A percentile compares a stretch with the other conserved stretches of the same genome.
Evolutionary conservation across 1,139 yeast species (phyloP).

Genomic region (Candida labiduridarum): DNA sequence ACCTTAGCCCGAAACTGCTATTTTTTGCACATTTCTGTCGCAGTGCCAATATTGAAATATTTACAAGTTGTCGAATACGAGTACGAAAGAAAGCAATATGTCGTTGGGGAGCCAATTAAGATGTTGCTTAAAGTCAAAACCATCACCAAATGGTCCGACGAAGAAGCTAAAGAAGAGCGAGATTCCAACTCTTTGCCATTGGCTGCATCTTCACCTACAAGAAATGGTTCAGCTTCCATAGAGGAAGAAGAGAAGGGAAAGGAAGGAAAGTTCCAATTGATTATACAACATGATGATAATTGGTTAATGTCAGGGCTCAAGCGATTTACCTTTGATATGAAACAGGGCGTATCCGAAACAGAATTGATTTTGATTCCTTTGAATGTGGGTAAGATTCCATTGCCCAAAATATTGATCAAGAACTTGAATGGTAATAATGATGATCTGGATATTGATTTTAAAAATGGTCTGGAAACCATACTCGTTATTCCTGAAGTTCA

Average conservation of each 20-base stretch:
- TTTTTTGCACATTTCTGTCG: slow-evolving; percentile 48
- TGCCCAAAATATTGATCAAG: slow-evolving; percentile 66
- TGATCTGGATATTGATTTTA: slow-evolving; percentile 62
- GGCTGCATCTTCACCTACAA: slow-evolving; percentile 30
- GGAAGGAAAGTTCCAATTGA: slow-evolving; percentile 28
- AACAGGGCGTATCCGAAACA: slow-evolving; percentile 21
- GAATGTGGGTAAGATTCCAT: slow-evolving; percentile 67
- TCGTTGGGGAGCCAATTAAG: slow-evolving; percentile 66
- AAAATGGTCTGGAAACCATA: slow-evolving; percentile 68
- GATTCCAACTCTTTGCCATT: slow-evolving; percentile 18
- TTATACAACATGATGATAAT: slow-evolving; percentile 42
- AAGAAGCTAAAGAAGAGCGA: slow-evolving; percentile 10
- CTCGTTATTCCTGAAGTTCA: slow-evolving; percentile 75
- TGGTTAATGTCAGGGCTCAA: slow-evolving; percentile 77
- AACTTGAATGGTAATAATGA: slow-evolving; percentile 28
- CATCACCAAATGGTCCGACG: slow-evolving; percentile 44
- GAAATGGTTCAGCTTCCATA: slow-evolving; percentile 5
- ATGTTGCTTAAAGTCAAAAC: slow-evolving; percentile 49
- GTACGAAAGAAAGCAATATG: slow-evolving; percentile 43
- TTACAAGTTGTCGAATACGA: slow-evolving; percentile 53
- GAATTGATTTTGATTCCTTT: slow-evolving; percentile 67
- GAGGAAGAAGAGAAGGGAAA: background rate
- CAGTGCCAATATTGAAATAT: slow-evolving; percentile 53
- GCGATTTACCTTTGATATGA: slow-evolving; percentile 42
- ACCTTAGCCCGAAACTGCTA: slow-evolving; percentile 12